Evolutionary conservation across 1,139 yeast genomes (phyloP), one percentile per base, ranked within the genome.

Genomic region (Kazachstania sp.): DNA sequence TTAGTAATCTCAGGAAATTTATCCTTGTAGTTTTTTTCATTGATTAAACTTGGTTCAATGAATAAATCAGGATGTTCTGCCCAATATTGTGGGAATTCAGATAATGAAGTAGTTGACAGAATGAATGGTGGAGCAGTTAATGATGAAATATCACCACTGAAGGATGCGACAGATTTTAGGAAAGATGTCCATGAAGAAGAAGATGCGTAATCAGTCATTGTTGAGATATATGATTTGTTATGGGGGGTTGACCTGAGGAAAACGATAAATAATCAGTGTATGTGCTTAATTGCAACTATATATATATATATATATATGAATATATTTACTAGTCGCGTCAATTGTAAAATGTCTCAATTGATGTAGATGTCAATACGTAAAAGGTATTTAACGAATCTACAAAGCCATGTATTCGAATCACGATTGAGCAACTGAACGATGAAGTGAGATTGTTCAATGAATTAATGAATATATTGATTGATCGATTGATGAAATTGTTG

Each of bases 111-210:
- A 26, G 96, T 90, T 9, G 96, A 86, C 53, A 92, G 74, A 58
- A 92, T 92, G 69, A 92, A 92, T n/a, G 98, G 97, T 28, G 98
- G 98, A 2, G 98, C 98, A 1, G 98, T 88, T 61, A 92, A 71
- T 2, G 95, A 82, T 16, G 96, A 86, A 56, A 92, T 72, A 65
- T 92, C 98, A 38, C 98, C 98, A 58, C 90, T 88, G 69, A 86
- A 92, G 13, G 95, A 80, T 37, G 97, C 95, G 59, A 92, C 80
- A 47, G 96, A 86, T 69, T 87, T 86, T 58, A 92, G 74, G 66
- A 92, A 90, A 20, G 90, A 79, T 23, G 94, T 81, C 95, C 95
- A 86, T 8, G 65, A 52, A 8, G 64, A 55, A 20, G 64, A 59
- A 41, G 53, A 57, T 36, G 64, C 63, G 52, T 60, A 55, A 43